phyloP scores from a whole-genome alignment of 306 rosid genomes.

The Quercus alba region DNA sequence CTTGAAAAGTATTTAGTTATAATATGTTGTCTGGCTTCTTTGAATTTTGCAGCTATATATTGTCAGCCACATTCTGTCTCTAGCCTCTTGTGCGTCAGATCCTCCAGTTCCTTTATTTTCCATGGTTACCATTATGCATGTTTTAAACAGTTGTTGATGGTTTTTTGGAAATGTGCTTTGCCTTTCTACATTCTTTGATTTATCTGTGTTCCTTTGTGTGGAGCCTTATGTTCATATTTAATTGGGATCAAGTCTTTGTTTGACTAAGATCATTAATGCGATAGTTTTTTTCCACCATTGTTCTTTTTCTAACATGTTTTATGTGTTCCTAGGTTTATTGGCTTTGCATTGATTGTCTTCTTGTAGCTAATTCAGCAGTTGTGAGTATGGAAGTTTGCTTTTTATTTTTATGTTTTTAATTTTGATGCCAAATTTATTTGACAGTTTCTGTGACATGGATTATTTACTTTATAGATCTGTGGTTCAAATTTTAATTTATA shows the following conservation, averaged over 20 bases:
- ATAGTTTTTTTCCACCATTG: not conserved
- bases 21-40: no score
- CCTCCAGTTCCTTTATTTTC: no score
- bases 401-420: not conserved
- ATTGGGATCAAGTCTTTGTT: no score
- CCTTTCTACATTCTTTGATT: no score
- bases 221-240: not conserved
- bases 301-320: slow-evolving; percentile 22
- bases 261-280: not conserved
- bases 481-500: slow-evolving; percentile 69
- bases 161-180: no score
- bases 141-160: no score
- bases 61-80: slow-evolving; percentile 71
- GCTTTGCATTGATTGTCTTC: slow-evolving; percentile 79
- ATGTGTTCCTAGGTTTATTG: slow-evolving; percentile 67
- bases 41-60: slow-evolving; percentile 21
- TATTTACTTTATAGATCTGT: slow-evolving; percentile 45
- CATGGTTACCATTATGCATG: no score
- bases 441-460: slow-evolving; percentile 21
- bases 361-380: slow-evolving; percentile 75
- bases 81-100: not conserved
- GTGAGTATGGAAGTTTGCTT: slow-evolving; percentile 48
- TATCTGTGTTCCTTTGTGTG: no score
- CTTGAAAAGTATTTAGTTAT: no score
- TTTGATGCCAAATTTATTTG: not conserved